A percentile compares a stretch with the other conserved stretches of the same genome.
phyloP scores from a whole-genome alignment of 192 early-diverging fungal species.

The Nowakowskiella sp. region DNA sequence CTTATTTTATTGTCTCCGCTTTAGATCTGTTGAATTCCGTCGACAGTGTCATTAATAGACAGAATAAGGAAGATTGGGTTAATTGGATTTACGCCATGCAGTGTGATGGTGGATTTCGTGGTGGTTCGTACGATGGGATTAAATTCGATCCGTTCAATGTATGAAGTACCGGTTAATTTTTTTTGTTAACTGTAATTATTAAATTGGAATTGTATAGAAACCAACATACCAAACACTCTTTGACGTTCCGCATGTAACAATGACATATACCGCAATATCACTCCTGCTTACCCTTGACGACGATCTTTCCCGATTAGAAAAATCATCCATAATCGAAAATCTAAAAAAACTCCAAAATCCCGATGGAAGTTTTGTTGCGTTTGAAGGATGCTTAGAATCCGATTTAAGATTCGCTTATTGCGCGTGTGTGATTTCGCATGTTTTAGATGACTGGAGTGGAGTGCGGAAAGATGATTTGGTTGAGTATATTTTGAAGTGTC shows the following conservation, averaged over 20 bases:
- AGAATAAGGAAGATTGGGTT: slow-evolving; percentile 61
- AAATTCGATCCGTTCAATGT: slow-evolving; percentile 14
- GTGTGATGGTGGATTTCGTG: slow-evolving; percentile 37
- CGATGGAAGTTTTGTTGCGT: slow-evolving; percentile 55
- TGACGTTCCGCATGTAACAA: slow-evolving; percentile 33
- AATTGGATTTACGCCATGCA: slow-evolving; percentile 98
- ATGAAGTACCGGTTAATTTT: not conserved
- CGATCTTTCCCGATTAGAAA: slow-evolving; percentile 76
- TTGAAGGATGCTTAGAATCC: slow-evolving; percentile 57
- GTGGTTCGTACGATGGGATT: slow-evolving; percentile 38
- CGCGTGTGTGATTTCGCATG: slow-evolving; percentile 70
- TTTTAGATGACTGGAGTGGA: slow-evolving; percentile 86
- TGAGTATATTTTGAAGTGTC: slow-evolving; percentile 49
- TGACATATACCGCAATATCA: slow-evolving; percentile 86
- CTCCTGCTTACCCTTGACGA: slow-evolving; percentile 79
- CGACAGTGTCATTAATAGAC: slow-evolving; percentile 39
- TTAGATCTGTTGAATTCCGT: slow-evolving; percentile 72
- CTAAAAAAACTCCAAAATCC: slow-evolving; percentile 57
- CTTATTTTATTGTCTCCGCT: slow-evolving; percentile 71
- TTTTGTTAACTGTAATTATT: not conserved
- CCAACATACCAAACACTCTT: slow-evolving; percentile 1
- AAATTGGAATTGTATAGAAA: slow-evolving; percentile 27
- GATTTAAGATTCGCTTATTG: slow-evolving; percentile 91
- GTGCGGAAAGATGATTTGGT: slow-evolving; percentile 56
- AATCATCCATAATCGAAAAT: slow-evolving; percentile 48